These are phyloP conservation scores for Jimgerdemannia flammicorona DNA, from an alignment of 192 early-diverging fungal species.

Conservation along the genomic window DNA sequence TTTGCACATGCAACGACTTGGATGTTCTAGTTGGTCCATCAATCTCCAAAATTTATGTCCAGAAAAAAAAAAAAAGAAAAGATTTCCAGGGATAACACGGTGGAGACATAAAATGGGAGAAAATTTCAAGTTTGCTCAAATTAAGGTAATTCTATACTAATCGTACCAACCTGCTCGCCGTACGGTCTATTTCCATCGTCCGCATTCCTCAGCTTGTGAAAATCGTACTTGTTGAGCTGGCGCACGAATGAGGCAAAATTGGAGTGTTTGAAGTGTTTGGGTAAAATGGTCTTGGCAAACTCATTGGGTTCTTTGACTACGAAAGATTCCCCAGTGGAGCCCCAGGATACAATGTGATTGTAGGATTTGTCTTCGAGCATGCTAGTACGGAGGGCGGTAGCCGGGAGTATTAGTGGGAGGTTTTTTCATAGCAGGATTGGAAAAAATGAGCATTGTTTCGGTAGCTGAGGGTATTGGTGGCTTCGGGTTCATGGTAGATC, in stretches of 20 bases:
- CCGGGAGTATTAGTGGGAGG: not conserved
- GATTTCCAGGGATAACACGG: too few species aligned
- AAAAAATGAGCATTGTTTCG: not conserved
- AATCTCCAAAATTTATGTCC: too few species aligned
- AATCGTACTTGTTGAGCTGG: conserved; percentile 80
- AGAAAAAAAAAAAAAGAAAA: too few species aligned
- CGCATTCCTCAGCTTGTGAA: conserved; percentile 66
- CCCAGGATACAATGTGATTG: conserved; percentile 59
- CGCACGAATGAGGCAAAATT: conserved; percentile 69
- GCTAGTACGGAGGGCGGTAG: conserved; percentile 26
- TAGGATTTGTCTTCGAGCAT: conserved; percentile 70
- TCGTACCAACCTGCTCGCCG: conserved; percentile 44
- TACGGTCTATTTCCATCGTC: conserved; percentile 41
- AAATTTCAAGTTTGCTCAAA: too few species aligned
- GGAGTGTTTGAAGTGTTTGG: conserved; percentile 69
- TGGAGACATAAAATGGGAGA: too few species aligned
- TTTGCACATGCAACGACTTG: too few species aligned
- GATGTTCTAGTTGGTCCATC: too few species aligned
- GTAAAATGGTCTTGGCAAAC: conserved; percentile 62
- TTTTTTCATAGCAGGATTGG: not conserved
- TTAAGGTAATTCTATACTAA: too few species aligned
- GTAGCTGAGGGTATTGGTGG: not conserved
- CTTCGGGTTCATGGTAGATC: conserved; percentile 2
- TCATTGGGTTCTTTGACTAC: conserved; percentile 68
- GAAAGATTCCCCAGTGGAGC: conserved; percentile 58